These are phyloP conservation scores for Dactylellina cionopaga DNA, from an alignment of 2,329 filamentous ascomycete genomes.

Conservation along the genomic window DNA sequence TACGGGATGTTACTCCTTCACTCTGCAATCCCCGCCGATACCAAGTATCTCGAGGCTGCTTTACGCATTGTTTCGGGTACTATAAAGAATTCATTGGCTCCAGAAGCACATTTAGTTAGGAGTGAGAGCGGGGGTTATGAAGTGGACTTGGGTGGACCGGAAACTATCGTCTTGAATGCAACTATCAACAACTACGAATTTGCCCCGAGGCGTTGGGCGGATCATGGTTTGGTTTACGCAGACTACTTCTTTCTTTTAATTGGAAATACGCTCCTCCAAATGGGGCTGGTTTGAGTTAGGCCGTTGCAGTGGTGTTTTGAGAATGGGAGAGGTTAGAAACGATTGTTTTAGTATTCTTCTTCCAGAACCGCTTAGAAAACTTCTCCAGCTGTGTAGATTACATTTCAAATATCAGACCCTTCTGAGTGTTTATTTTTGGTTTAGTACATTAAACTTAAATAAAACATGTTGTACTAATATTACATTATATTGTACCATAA, in stretches of 20 bases:
- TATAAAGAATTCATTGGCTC: constrained; percentile 51
- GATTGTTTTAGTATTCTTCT: neutral
- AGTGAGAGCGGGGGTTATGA: neutral
- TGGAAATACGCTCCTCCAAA: constrained; percentile 63
- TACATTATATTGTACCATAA: no score
- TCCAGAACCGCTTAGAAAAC: neutral
- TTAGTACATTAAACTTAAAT: no score
- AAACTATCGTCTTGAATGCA: constrained; percentile 27
- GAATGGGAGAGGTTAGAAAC: neutral
- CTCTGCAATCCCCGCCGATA: constrained; percentile 55
- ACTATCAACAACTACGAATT: constrained; percentile 44
- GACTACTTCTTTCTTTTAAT: constrained; percentile 65
- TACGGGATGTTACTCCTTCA: constrained; percentile 59
- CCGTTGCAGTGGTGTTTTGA: no score
- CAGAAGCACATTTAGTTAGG: constrained; percentile 37
- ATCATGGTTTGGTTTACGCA: constrained; percentile 64
- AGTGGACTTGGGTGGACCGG: neutral
- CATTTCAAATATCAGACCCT: no score
- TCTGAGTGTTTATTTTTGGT: no score
- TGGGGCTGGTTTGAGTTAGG: constrained; percentile 55
- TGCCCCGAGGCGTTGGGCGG: constrained; percentile 17
- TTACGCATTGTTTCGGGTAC: constrained; percentile 56
- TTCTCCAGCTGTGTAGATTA: no score
- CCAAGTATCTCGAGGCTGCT: constrained; percentile 57
- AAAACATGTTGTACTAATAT: no score